These are phyloP conservation scores for Boletus bicolor DNA, from an alignment of 768 basidiomycete species.

Conservation along the genomic window DNA sequence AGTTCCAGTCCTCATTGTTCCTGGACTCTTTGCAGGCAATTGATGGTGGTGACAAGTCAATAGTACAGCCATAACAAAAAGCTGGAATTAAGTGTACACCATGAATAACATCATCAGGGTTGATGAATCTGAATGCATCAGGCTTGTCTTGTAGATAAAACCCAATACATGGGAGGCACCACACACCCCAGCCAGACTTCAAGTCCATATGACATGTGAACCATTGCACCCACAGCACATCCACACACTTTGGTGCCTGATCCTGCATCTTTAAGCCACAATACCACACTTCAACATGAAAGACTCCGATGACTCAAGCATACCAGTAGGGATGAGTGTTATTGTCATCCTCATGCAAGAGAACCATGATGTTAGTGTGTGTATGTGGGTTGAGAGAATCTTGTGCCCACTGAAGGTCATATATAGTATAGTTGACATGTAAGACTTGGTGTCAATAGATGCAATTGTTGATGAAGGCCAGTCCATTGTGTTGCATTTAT, in stretches of 20 bases:
- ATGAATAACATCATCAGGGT: too few species aligned
- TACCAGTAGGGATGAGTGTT: not conserved
- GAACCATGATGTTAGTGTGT: too few species aligned
- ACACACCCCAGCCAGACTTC: not conserved
- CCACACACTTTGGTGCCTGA: not conserved
- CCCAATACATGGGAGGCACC: not conserved
- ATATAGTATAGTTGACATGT: too few species aligned
- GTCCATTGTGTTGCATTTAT: too few species aligned
- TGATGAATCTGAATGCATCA: not conserved
- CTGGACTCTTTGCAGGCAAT: conserved; percentile 6
- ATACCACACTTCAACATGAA: not conserved
- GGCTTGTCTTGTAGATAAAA: not conserved
- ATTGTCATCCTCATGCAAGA: too few species aligned
- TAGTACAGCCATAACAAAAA: not conserved
- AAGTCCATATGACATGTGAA: not conserved
- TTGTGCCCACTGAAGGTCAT: not conserved
- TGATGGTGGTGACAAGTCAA: not conserved
- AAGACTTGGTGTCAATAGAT: not conserved
- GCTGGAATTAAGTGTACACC: not conserved
- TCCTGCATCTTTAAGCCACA: not conserved
- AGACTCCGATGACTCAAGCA: too few species aligned
- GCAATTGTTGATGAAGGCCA: not conserved
- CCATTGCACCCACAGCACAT: conserved; percentile 5
- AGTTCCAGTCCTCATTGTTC: conserved; percentile 30
- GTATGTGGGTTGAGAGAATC: not conserved